Evolutionary conservation across 2,329 filamentous ascomycete genomes (phyloP), one percentile per base, ranked within the genome.

Genomic region (Cadophora luteo-olivacea): DNA sequence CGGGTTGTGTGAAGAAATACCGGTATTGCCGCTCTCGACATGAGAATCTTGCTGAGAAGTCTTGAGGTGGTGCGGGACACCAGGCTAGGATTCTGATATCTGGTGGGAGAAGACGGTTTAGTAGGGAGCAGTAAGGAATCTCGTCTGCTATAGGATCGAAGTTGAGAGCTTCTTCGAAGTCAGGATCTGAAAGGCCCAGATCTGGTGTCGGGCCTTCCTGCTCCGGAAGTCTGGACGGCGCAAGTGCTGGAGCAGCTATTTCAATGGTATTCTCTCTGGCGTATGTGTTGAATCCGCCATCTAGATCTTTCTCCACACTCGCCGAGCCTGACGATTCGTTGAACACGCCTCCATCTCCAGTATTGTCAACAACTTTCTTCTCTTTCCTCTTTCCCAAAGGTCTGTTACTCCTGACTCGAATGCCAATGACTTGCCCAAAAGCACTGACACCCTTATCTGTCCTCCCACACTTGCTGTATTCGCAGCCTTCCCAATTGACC

Each of bases 1-100:
- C 92, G 0, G 96, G 96, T 78, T 97, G 93, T 0, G 96, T 98
- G 83, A 99, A 99, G 84, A 97, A 98, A 81, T 99, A 99, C 68
- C 93, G 90, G 82, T 99, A 99, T 73, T 92, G 91, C 25, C 96
- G 87, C 81, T 97, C 94, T 70, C 91, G 89, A 81, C 96, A 99
- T 65, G 92, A 94, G 84, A 97, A 97, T 51, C 96, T 90, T 4
- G 96, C 96, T 41, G 92, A 94, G 80, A 99, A 99, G 70, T 87
- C 87, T 9, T 86, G 81, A 0, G 94, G 93, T 19, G 92, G 92
- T 36, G 88, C 84, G 0, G 95, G 93, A 78, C 94, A 97, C 96
- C 96, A 99, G 3, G 96, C 96, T 45, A 98, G 86, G 68, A 97
- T 84, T 69, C 93, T 89, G 75, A 99, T 98, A 78, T 97, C 94